Evolutionary conservation across 2,329 filamentous ascomycete species (phyloP).

Genomic region (Tolypocladium pustulatum): DNA sequence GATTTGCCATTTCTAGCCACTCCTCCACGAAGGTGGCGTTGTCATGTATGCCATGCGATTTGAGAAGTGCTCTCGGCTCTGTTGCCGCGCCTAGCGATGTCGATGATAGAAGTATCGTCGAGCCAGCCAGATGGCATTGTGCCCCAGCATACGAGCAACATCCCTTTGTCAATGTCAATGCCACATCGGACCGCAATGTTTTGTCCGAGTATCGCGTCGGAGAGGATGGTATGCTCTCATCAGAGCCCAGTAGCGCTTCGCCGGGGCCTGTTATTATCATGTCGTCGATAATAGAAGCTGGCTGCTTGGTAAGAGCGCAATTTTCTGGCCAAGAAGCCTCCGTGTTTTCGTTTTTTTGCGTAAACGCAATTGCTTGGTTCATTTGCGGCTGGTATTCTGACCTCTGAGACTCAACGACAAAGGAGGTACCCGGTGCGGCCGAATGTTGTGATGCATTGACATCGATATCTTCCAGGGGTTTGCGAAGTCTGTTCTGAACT

Average conservation of each 20-base stretch:
- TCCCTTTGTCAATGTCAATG: too few species aligned
- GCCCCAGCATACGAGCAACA: conserved; percentile 21
- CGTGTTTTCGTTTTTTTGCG: neutral
- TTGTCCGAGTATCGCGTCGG: neutral
- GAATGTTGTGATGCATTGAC: conserved; percentile 9
- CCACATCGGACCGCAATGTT: too few species aligned
- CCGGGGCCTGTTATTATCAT: neutral
- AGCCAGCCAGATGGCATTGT: conserved; percentile 26
- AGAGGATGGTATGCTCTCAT: neutral
- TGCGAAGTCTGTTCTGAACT: conserved; percentile 3
- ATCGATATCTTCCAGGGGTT: conserved; percentile 12
- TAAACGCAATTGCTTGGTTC: too few species aligned
- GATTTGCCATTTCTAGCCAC: conserved; percentile 17
- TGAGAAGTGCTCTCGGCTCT: conserved; percentile 27
- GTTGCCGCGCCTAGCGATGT: conserved; percentile 25
- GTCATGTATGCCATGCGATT: conserved; percentile 28
- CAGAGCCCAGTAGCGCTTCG: neutral
- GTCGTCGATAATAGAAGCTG: neutral
- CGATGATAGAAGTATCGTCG: conserved; percentile 29
- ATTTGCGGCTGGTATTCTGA: neutral
- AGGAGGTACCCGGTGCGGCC: neutral
- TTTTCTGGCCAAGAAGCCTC: neutral
- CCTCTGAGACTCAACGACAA: neutral
- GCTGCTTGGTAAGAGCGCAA: neutral
- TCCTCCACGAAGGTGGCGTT: conserved; percentile 21